Evolutionary conservation across 164 flowering plant genomes (phyloP), one percentile per base, ranked within the genome.

Genomic region (Stephania japonica): DNA sequence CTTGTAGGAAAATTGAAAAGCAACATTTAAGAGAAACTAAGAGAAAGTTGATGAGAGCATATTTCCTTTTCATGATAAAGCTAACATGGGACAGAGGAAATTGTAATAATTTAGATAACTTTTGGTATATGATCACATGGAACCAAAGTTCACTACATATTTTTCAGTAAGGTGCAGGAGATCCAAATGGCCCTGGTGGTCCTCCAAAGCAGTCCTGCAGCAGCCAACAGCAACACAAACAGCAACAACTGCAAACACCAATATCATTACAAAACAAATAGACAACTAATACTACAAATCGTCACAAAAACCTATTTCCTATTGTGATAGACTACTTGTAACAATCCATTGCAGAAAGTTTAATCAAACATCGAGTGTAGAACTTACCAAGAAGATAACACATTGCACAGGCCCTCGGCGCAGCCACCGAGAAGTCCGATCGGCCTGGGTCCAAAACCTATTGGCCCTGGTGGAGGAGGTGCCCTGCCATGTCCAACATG

Each of bases 151-250:
- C 23, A 19, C 12, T 18, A 21, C 4, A 21, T 7, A 70, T 23
- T 70, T 7, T 47, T 70, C 73, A 50, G 9, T 11, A 50, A 53
- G 79, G 1, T 32, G 4, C 38, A 32, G 38, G 79, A 5, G 78
- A 74, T 2, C 76, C 78, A 68, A 79, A 77, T 2, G 80, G 65
- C 26, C n/a, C n/a, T n/a, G n/a, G n/a, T 32, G 38, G 38, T 32
- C 84, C 83, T 24, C 86, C 86, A 70, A 84, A 82, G 69, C 85
- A 84, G 64, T 76, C 78, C 64, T 80, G 83, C 3, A 82, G 47
- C 71, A 79, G 64, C 78, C 85, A 84, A 81, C 85, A 84, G 66
- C 85, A 84, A 64, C 83, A 82, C 64, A 84, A 73, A 24, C 76
- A 43, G 50, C 79, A 82, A 26, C 78, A 75, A 70, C 87, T 82